Evolutionary conservation across 176 grass and related monocot species (phyloP).

Genomic region (Hyparrhenia diplandra): DNA sequence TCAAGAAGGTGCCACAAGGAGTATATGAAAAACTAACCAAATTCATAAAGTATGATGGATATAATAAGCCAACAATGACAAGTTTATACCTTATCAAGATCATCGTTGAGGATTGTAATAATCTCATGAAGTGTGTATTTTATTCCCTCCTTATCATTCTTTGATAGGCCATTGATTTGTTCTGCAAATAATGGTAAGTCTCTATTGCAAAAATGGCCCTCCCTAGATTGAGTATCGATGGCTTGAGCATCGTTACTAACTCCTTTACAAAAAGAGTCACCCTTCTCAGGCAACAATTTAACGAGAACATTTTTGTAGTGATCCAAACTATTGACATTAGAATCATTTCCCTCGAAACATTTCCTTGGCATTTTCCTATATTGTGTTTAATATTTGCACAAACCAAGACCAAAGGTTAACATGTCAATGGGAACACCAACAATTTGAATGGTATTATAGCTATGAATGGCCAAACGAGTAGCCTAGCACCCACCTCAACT

Average conservation of each 20-base stretch:
- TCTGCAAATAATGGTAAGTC: conserved; percentile 3
- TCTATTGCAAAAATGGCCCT: background rate
- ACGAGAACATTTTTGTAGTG: conserved; percentile 11
- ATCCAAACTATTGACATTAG: background rate
- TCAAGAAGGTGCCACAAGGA: background rate
- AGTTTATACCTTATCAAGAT: conserved; percentile 28
- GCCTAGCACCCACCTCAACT: background rate
- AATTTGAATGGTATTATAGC: background rate
- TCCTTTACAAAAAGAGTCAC: background rate
- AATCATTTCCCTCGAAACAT: background rate
- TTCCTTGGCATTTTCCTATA: conserved; percentile 1
- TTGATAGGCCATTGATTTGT: conserved; percentile 2
- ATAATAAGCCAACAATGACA: background rate
- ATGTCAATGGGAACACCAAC: background rate
- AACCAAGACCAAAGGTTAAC: background rate
- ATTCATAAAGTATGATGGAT: background rate
- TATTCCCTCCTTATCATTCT: conserved; percentile 20
- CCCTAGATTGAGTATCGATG: background rate
- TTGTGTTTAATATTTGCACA: background rate
- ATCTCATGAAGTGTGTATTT: conserved; percentile 17
- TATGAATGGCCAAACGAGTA: background rate
- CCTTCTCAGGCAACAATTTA: background rate
- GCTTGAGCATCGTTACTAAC: background rate
- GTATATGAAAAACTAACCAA: background rate
- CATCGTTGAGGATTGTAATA: background rate